Base-by-base conservation (phyloP, 1,139 yeast genomes). In the Nematodospora anomalae region DNA sequence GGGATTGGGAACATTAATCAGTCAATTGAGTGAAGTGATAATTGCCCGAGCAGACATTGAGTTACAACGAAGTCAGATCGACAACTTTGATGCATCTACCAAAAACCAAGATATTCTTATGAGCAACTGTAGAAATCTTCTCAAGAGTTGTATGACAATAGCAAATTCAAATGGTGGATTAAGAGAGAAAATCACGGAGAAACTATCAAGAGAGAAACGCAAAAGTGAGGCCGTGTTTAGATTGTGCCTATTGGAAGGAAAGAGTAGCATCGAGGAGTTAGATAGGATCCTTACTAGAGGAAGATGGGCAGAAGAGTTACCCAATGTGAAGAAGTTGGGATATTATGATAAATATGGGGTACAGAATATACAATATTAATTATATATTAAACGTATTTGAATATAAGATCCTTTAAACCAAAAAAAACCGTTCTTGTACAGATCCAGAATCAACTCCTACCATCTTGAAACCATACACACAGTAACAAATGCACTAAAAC, bases 31-130 rank as follows among this genome's bases (percentile, higher is more conserved):
- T 43, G 63, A 69, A 4, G 55, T 76, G 1, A 51, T 67, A 26
- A 69, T 76, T 16, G 78, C 74, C 26, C 55, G 81, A 37, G 69
- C 79, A 1, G 82, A 77, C 50, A 62, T 75, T 4, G 81, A 75
- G 36, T 48, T 74, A n/a, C 80, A 75, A 50, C 57, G 80, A 40
- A 54, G 70, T 16, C 64, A 59, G 34, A 34, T 75, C 0, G 36
- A 33, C 3, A 51, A 55, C 16, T 45, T 46, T 29, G 64, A 58
- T 16, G 54, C 56, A 18, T 66, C 76, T 0, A 45, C 42, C 4
- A 58, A 55, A 28, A 61, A 62, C 47, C 51, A 43, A 24, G 47
- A 42, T 2, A 49, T 68, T 0, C 54, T 77, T 14, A 35, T 60
- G 3, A 54, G 58, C 10, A 77, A 77, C 43, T 51, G 66, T 26